Evolutionary conservation across 768 basidiomycete species (phyloP), one percentile per base, ranked within the genome.

Genomic region (Trametes cinnabarina): DNA sequence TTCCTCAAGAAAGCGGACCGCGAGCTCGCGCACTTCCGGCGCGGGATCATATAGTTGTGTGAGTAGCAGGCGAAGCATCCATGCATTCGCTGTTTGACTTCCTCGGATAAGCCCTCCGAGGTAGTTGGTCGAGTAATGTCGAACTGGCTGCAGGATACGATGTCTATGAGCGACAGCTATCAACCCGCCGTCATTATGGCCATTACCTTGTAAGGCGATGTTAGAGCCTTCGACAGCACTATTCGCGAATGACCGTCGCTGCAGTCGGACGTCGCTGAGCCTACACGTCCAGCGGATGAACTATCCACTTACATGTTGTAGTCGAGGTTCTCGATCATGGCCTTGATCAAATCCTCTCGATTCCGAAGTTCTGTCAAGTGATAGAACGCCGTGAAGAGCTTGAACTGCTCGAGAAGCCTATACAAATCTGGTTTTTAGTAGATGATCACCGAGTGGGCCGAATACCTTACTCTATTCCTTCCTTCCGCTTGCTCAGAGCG

Each of bases 11-110:
- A 88, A 90, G 58, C 86, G 85, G 17, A 97, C 91, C 7, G 97
- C 94, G 60, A 92, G 78, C 73, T 94, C 88, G 67, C 92, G 90
- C 2, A 99, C 94, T 69, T 95, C 92, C 19, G 87, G 77, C 0
- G 88, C 83, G 6, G 94, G 91, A 66, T 99, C 97, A 70, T 98
- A 99, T 11, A 98, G 77, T 71, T 99, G 97, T 0, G 96, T 98
- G 19, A 98, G 79, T 32, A 99, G 85, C 10, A 98, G 82, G 7
- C 91, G 85, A 41, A 98, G 77, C 14, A 87, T 92, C 97, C 96
- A 99, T 1, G 88, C 82, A 64, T 89, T 87, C 0, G 90, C 84
- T 34, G 73, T 82, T 7, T 79, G 54, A 48, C 82, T 82, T 61
- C 76, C 79, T 30, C 85, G 86, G 60, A 98, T 88, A 39, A 97